Percentiles rank a stretch among this genome's conserved stretches.
Conservation (phyloP, 2,329 filamentous ascomycete species). For the Talaromyces sp. region DNA sequence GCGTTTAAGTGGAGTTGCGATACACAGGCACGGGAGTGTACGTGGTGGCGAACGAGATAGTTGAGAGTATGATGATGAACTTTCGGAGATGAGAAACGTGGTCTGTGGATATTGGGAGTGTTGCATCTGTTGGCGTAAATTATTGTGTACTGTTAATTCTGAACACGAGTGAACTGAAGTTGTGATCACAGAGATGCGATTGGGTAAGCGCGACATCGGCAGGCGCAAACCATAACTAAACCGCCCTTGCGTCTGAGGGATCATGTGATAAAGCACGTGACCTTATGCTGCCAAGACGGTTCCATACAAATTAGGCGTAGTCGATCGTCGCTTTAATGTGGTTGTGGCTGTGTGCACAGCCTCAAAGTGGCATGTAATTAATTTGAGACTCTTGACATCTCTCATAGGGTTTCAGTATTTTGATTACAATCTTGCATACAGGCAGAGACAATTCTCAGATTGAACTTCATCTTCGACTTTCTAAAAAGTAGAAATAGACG, state of each 20-base stretch:
- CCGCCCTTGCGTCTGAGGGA: neutral
- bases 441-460: neutral
- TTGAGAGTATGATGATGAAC: neutral
- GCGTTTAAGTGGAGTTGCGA: slow-evolving; percentile 16
- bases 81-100: neutral
- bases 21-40: slow-evolving; percentile 1
- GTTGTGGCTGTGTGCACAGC: slow-evolving; percentile 13
- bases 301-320: neutral
- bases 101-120: neutral
- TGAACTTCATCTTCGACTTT: neutral
- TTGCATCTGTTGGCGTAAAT: neutral
- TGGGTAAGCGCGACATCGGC: slow-evolving; percentile 17
- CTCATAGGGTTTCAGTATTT: neutral
- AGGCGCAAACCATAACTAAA: slow-evolving; percentile 10
- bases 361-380: slow-evolving; percentile 6
- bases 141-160: neutral
- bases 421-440: neutral
- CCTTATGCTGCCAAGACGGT: neutral
- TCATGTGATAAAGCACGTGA: slow-evolving; percentile 1
- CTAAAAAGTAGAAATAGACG: neutral
- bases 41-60: slow-evolving; percentile 2
- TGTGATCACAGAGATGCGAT: neutral
- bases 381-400: neutral
- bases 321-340: neutral
- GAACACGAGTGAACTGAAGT: slow-evolving; percentile 1